phyloP scores from a whole-genome alignment of 164 flowering plant genomes.

The Nymphaea thermarum region DNA sequence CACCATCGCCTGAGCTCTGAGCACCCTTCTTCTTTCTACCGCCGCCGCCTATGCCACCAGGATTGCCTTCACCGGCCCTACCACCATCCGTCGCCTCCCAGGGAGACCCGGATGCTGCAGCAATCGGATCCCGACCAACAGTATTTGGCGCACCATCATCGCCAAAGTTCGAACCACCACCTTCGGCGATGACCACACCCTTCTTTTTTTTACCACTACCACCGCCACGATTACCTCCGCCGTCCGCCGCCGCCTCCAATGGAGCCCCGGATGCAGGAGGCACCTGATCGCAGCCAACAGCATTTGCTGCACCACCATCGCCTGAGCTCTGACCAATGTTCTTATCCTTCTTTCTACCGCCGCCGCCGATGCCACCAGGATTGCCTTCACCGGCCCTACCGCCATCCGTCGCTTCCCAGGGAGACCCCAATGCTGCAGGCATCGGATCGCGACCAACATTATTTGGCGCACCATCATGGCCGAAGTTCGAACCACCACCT shows the following conservation, averaged over 20 bases:
- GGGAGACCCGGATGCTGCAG: neutral
- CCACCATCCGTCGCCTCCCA: neutral
- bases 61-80: slow-evolving; percentile 3
- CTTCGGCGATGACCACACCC: too few relatives aligned
- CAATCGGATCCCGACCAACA: neutral
- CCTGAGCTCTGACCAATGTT: slow-evolving; percentile 6
- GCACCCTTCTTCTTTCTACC: slow-evolving; percentile 23
- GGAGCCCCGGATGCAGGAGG: too few relatives aligned
- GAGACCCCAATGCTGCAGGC: neutral
- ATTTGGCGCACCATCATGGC: neutral
- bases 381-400: slow-evolving; percentile 2
- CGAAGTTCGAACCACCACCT: neutral
- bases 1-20: too few relatives aligned
- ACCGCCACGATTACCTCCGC: too few relatives aligned
- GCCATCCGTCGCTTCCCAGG: neutral
- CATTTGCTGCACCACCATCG: too few relatives aligned
- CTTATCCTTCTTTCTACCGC: slow-evolving; percentile 26
- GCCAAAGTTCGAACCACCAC: too few relatives aligned
- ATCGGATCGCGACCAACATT: neutral
- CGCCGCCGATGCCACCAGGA: slow-evolving; percentile 9
- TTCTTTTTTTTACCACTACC: slow-evolving; percentile 1
- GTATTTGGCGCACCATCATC: neutral
- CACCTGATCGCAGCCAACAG: too few relatives aligned
- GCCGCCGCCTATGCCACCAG: slow-evolving; percentile 9
- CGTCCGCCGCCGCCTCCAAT: too few relatives aligned